Base-by-base conservation (phyloP, 2,329 filamentous ascomycete genomes). In the Ceratocystis cubensis region DNA sequence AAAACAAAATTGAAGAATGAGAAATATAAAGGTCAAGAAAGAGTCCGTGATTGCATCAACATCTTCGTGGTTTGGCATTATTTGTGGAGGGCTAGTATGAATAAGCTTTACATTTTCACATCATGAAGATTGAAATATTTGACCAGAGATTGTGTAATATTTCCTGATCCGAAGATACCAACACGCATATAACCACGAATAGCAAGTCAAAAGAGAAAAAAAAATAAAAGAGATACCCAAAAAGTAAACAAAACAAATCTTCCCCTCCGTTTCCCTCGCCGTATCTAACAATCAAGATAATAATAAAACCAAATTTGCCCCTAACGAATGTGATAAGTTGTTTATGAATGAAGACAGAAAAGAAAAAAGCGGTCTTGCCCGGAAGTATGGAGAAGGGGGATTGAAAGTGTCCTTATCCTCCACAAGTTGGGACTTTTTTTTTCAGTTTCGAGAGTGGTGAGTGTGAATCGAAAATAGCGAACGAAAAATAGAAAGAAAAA, bases 351-450 rank as follows among this genome's bases (percentile, higher is more conserved):
- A 63, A 61, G 20, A 59, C 22, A 46, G 45, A 61, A 45, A 53
- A 64, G 61, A 69, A 63, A 65, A 48, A 67, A 66, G 46, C 63
- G 59, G 20, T 44, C 10, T 41, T 41, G 37, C 37, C 37, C 10
- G 10, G 4, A 13, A 41, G 37, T 13, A 4, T 15, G 10, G 37
- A 13, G 10, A 13, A 13, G 3, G 8, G 1, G 37, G 37, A 41
- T 41, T 3, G 10, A 13, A 41, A 41, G 10, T 15, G 10, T 4
- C 37, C 37, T 15, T 5, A 13, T 5, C 37, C 37, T 41, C 37
- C 37, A 15, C 61, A 46, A 50, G 25, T 28, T 62, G 48, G 33
- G 10, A 3, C 37, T 53, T 53, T 61, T 64, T 63, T 65, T 63
- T 46, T 17, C 33, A n/a, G 50, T 64, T 28, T 59, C 30, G 61